These are phyloP conservation scores for Beauveria brongniartii DNA, from an alignment of 2,329 filamentous ascomycete species.

Conservation along the genomic window DNA sequence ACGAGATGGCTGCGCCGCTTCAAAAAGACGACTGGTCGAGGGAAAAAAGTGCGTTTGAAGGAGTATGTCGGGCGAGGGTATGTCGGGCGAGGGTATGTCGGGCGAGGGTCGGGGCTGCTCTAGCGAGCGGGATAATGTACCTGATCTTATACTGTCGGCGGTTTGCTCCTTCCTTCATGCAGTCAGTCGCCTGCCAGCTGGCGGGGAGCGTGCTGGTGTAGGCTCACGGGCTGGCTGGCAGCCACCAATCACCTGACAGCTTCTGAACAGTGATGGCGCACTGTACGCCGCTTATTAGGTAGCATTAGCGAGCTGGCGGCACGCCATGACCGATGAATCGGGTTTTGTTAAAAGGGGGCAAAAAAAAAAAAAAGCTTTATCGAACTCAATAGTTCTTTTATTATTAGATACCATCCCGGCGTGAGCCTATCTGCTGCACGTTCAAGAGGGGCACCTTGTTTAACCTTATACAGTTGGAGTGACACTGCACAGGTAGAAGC, in stretches of 20 bases:
- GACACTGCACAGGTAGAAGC: too few relatives aligned
- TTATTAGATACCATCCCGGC: too few relatives aligned
- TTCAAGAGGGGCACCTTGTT: too few relatives aligned
- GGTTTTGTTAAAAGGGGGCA: too few relatives aligned
- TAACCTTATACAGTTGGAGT: too few relatives aligned
- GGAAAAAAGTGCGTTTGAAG: not conserved
- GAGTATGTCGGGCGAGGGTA: not conserved
- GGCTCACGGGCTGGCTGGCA: not conserved
- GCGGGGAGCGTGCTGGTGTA: not conserved
- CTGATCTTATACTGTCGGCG: not conserved
- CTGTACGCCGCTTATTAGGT: not conserved
- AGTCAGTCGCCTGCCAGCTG: not conserved
- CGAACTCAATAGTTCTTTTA: too few relatives aligned
- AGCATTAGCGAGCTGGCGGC: too few relatives aligned
- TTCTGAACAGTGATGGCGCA: not conserved
- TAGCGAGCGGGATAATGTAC: not conserved
- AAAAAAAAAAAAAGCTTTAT: too few relatives aligned
- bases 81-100: too few relatives aligned
- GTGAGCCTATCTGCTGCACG: too few relatives aligned
- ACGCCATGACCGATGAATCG: too few relatives aligned
- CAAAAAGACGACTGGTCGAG: not conserved
- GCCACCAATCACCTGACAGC: conserved; percentile 4
- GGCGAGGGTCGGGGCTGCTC: not conserved
- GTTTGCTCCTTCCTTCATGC: conserved; percentile 1
- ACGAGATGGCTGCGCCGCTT: not conserved